Base-by-base conservation (phyloP, 2,329 filamentous ascomycete species). In the Colletotrichum sp. region DNA sequence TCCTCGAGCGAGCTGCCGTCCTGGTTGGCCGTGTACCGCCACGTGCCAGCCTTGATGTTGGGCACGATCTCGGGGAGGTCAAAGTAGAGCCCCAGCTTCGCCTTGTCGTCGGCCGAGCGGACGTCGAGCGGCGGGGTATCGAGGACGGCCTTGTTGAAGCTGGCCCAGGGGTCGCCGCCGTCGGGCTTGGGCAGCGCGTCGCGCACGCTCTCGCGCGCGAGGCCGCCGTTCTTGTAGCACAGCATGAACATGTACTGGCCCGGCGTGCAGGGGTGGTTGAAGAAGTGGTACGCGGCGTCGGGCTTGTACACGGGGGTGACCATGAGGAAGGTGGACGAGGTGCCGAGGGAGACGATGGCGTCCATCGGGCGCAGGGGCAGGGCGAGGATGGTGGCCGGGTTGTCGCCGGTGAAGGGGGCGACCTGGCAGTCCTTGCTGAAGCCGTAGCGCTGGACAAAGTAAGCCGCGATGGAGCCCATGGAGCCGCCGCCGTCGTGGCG, bases 241-340 rank as follows among this genome's bases (percentile, higher is more conserved):
- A 99, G 92, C 97, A 99, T 99, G 86, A 99, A 99, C 97, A 99
- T 99, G 90, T 98, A 98, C 76, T 98, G 91, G 2, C 95, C 95
- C 0, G 93, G 88, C 1, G 95, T 98, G 60, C 96, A 97, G 2
- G 97, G 97, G 85, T 99, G 96, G 88, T 98, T 98, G 91, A 99
- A 98, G 89, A 99, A 98, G 88, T 99, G 97, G 82, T 98, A 98
- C 8, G 94, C 92, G 5, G 95, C 95, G 82, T 98, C 94, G 3
- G 97, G 95, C 83, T 93, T 93, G 89, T 98, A 99, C 80, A 92
- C 90, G n/a, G 95, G 93, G 6, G 97, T 99, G 81, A 95, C 96
- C 96, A 99, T 99, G 76, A 99, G 92, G 88, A 99, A 98, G 5
- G 97, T 99, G 2, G 96, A 98, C 34, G 95, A 98, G 1, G 97